Evolutionary conservation across 148 eudicot genomes (phyloP), one percentile per base, ranked within the genome.

Genomic region (Silene conica): DNA sequence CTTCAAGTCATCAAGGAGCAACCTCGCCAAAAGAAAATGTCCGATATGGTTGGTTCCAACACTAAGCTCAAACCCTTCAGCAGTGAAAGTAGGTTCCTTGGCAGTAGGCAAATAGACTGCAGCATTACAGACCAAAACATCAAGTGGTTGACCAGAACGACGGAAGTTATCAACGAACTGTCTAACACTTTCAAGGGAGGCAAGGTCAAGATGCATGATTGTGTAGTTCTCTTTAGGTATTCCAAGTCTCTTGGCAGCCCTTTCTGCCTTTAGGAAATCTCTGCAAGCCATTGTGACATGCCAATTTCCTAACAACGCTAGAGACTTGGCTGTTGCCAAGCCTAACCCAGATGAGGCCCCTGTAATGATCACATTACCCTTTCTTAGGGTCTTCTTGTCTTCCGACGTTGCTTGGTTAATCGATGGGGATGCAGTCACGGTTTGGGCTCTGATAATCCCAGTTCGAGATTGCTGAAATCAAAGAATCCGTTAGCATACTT

Each of bases 271-370:
- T 15, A 94, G 87, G 82, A 94, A 91, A 83, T 94, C 85, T 62
- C 98, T 78, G 75, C 98, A 94, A 16, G 90, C 98, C 98, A 94
- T 92, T 43, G 82, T 89, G 0, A 94, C 83, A 23, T 94, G 88
- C 97, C 98, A 94, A 75, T 94, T 76, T 34, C 93, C 97, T 12
- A 86, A 73, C 46, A 82, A 82, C 8, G 92, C 88, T 15, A 94
- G 80, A 10, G 93, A 90, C 78, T 88, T 94, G 6, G 97, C 98
- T 6, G 98, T 86, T 62, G 98, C 97, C 52, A 94, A 88, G 26
- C 98, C 98, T 62, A 94, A 71, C 15, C 98, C 98, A 0, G 98
- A 94, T 31, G 98, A 94, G 64, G 98, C 96, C 22, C 98, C 98
- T 1, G 98, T 94, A 76, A 94, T 87, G 6, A 94, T 75, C n/a